Percentiles rank a stretch among this genome's conserved stretches.
Evolutionary conservation across 2,329 filamentous ascomycete genomes (phyloP).

Genomic region (Laburnicola sp.): DNA sequence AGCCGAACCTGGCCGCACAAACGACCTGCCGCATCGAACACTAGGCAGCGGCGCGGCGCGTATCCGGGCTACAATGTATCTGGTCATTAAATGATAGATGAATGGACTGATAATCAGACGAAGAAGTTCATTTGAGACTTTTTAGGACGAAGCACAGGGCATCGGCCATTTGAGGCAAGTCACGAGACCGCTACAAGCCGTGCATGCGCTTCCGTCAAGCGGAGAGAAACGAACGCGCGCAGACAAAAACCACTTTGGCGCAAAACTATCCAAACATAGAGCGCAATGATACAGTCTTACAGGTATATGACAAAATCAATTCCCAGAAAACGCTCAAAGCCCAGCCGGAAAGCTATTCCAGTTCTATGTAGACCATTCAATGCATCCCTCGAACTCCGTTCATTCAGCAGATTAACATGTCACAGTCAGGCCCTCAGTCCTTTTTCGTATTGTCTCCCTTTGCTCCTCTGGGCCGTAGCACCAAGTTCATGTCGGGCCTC

Average conservation of each 20-base stretch:
- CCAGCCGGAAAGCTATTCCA: constrained; percentile 2
- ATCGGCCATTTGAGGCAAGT: neutral
- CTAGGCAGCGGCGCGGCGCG: constrained; percentile 1
- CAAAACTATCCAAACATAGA: neutral
- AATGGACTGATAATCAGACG: neutral
- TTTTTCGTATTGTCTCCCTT: constrained; percentile 32
- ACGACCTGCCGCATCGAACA: constrained; percentile 14
- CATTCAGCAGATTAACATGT: neutral
- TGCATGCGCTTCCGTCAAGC: no score
- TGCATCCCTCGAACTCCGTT: constrained; percentile 6
- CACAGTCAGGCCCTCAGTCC: constrained; percentile 27
- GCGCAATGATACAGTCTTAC: constrained; percentile 2
- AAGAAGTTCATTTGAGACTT: neutral
- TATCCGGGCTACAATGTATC: neutral
- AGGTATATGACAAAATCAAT: constrained; percentile 10
- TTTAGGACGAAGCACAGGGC: constrained; percentile 5
- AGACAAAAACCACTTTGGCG: neutral
- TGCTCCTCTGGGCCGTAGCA: constrained; percentile 31
- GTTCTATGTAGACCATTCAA: neutral
- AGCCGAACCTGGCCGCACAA: constrained; percentile 10
- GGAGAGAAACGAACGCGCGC: no score
- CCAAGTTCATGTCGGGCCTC: constrained; percentile 35
- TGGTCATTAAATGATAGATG: constrained; percentile 3
- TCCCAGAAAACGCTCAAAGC: constrained; percentile 14
- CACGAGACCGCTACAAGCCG: constrained; percentile 5